Percentiles rank a stretch among this genome's conserved stretches.
phyloP scores from a whole-genome alignment of 441 rosid genomes.

The Mallotus repandus region DNA sequence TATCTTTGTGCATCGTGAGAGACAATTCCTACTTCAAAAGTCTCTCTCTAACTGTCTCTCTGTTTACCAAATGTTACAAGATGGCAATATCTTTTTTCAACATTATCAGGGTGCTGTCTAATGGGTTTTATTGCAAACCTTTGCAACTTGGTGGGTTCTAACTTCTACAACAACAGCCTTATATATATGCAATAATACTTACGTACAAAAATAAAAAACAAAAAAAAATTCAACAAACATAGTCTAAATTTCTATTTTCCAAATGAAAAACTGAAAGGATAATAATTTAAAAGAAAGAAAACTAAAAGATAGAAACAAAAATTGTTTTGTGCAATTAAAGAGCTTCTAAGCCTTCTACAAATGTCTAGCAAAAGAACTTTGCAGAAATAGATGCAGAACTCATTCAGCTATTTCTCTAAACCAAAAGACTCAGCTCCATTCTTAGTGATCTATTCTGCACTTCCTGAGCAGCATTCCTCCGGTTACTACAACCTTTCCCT shows the following conservation, averaged over 20 bases:
- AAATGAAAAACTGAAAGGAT: background rate
- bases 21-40: conserved; percentile 1
- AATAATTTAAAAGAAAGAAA: no score
- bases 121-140: background rate
- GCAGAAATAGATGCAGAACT: background rate
- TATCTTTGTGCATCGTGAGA: background rate
- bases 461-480: background rate
- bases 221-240: background rate
- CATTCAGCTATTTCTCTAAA: background rate
- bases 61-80: background rate
- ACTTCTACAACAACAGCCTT: background rate
- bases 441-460: background rate
- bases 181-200: background rate
- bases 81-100: background rate
- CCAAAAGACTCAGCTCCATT: background rate
- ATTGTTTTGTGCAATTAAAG: background rate
- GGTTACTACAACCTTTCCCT: background rate
- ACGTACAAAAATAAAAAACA: background rate
- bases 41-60: background rate
- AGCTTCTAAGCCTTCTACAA: background rate
- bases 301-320: background rate
- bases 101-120: background rate
- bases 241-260: background rate
- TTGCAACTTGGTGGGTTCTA: background rate
- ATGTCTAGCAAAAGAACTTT: background rate